Base-by-base conservation (phyloP, 2,329 filamentous ascomycete genomes). In the Arthrobotrys pseudoclavata region DNA sequence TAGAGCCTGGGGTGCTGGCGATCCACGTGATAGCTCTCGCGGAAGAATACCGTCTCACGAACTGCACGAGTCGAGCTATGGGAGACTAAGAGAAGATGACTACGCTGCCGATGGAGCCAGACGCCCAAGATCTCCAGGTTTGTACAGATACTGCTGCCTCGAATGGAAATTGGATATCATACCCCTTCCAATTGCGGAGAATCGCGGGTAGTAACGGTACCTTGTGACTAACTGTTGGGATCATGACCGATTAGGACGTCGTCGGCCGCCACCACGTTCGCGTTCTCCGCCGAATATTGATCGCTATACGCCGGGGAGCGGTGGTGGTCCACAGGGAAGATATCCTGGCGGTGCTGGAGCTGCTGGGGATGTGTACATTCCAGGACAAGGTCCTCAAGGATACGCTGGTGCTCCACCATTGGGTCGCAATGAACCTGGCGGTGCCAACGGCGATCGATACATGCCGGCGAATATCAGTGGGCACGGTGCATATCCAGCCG, bases 241-340 rank as follows among this genome's bases (percentile, higher is more conserved):
- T 26, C 18, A 9, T 52, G 3, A 20, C 20, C 18, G 68, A 66
- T 29, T 64, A 81, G 81, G 77, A 70, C 80, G 79, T 55, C 80
- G 79, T 52, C 77, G 76, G 40, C 66, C 70, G 50, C 79, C 79
- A 31, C 79, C 80, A 60, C 80, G 81, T 55, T 82, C 81, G 22
- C 79, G 81, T 83, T 92, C 80, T 81, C 87, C 82, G 87, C 90
- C 9, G 72, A 92, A 91, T 74, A 96, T 96, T 80, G 93, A 96
- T 83, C 90, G 93, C 81, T 96, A 96, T 82, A 91, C 96, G 20
- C 93, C 93, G 0, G 91, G 92, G 18, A 91, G 68, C 18, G 75
- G 71, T 3, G 71, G 63, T 20, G 71, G 75, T 45, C 80, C 80
- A 20, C 79, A 75, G 6, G 76, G 80, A 26, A 70, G 80, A 64